Evolutionary conservation across 2,329 filamentous ascomycete genomes (phyloP).

Genomic region (Colletotrichum sp.): DNA sequence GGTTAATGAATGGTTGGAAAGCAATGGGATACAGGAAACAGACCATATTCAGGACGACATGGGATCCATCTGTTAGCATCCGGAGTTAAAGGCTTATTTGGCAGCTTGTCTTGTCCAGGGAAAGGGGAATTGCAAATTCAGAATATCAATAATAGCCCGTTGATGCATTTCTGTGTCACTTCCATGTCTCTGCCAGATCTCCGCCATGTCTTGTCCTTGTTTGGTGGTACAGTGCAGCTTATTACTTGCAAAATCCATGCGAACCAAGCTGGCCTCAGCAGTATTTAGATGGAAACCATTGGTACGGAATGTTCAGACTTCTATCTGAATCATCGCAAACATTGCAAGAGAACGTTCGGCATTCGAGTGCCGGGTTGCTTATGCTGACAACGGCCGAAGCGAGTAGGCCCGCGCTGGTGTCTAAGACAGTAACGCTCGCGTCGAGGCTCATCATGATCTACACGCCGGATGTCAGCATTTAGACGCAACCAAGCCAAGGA

Average conservation of each 20-base stretch:
- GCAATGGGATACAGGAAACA: neutral
- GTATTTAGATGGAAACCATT: neutral
- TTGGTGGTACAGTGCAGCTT: neutral
- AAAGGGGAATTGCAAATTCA: neutral
- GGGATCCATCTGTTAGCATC: neutral
- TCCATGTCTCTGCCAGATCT: neutral
- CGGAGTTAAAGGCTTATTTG: neutral
- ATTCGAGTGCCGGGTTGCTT: neutral
- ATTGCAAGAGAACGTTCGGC: neutral
- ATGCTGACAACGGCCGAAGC: neutral
- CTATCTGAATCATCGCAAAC: neutral
- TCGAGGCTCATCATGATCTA: neutral
- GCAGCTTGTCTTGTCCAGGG: neutral
- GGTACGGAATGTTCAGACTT: rapidly evolving
- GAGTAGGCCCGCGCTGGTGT: neutral
- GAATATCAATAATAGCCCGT: neutral
- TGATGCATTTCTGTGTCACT: neutral
- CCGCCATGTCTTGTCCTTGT: neutral
- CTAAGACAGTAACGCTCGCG: neutral
- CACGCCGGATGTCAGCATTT: neutral
- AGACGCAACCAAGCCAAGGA: neutral
- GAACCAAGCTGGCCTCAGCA: neutral
- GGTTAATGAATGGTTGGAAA: neutral
- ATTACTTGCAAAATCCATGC: neutral
- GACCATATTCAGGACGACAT: neutral